A percentile compares a stretch with the other conserved stretches of the same genome.
These are phyloP conservation scores for Colletotrichum sp. DNA, from an alignment of 2,329 filamentous ascomycete genomes.

Conservation along the genomic window DNA sequence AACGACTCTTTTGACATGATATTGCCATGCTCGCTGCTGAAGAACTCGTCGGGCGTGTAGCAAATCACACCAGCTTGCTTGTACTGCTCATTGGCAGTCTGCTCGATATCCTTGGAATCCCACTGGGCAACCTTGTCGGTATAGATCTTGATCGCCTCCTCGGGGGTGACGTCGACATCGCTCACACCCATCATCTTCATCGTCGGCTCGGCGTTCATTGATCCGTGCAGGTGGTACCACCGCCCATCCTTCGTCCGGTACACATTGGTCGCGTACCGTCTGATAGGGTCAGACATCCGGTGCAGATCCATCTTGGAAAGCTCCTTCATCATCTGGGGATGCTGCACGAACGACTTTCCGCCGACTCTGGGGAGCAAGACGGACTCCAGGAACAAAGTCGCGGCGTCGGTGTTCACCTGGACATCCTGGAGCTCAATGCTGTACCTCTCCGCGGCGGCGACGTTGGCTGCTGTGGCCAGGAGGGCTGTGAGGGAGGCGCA, in stretches of 20 bases:
- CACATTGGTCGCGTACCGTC: not conserved
- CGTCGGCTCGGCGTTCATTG: not conserved
- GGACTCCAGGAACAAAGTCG: not conserved
- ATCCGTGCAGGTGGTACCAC: not conserved
- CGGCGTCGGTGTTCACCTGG: not conserved
- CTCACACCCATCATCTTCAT: conserved; percentile 36
- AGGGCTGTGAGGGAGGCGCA: conserved; percentile 40
- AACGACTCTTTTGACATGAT: not conserved
- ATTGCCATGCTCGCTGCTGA: not conserved
- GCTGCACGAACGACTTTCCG: not conserved
- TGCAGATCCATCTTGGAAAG: not conserved
- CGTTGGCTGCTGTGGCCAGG: not conserved
- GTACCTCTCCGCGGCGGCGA: not conserved
- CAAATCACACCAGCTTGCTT: not conserved
- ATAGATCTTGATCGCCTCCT: not conserved
- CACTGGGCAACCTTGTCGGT: not conserved
- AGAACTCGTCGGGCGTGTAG: not conserved
- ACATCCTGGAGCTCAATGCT: not conserved
- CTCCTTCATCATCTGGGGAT: not conserved
- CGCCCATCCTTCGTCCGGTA: not conserved
- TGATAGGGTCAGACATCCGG: not conserved
- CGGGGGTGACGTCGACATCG: not conserved
- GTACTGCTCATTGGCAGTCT: not conserved
- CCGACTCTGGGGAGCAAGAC: not conserved
- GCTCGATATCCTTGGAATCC: not conserved